Conservation (phyloP, 805 yeast species). For the Candida palmyrensis region DNA sequence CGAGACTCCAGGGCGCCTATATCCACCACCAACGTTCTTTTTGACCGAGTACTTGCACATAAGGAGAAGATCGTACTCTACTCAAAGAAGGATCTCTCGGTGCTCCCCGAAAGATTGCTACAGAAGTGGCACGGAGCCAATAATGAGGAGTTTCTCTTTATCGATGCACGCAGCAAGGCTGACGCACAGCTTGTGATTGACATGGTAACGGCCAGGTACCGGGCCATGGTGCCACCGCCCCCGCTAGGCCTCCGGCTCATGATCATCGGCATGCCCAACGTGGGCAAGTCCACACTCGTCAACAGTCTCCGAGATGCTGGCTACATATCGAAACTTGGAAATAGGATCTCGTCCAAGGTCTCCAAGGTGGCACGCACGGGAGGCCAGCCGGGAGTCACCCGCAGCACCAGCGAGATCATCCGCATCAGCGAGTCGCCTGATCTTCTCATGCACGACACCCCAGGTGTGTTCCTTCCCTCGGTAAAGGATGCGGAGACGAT, state of each 20-base stretch:
- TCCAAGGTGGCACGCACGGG: constrained; percentile 81
- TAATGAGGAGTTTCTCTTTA: constrained; percentile 35
- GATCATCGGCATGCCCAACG: constrained; percentile 94
- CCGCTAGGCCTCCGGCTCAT: constrained; percentile 77
- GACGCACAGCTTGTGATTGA: constrained; percentile 51
- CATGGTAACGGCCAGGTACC: constrained; percentile 41
- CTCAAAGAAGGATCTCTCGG: constrained; percentile 66
- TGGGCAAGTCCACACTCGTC: constrained; percentile 89
- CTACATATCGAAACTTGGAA: constrained; percentile 15
- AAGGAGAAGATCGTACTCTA: constrained; percentile 63
- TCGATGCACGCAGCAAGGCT: constrained; percentile 50
- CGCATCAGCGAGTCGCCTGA: constrained; percentile 56
- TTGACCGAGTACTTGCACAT: constrained; percentile 58
- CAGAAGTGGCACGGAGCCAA: constrained; percentile 27
- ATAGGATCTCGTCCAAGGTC: constrained; percentile 28
- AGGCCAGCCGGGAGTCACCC: constrained; percentile 85
- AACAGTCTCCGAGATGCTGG: constrained; percentile 59
- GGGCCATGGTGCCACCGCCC: constrained; percentile 57
- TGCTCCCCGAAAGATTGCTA: constrained; percentile 31
- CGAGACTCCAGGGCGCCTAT: constrained; percentile 90
- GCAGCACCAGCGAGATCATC: constrained; percentile 71
- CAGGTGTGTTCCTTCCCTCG: constrained; percentile 85
- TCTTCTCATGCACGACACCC: constrained; percentile 78
- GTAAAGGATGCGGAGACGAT: constrained; percentile 61
- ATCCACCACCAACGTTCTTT: constrained; percentile 72